Conservation (phyloP, 2,329 filamentous ascomycete genomes). For the Aspergillus udagawae region DNA sequence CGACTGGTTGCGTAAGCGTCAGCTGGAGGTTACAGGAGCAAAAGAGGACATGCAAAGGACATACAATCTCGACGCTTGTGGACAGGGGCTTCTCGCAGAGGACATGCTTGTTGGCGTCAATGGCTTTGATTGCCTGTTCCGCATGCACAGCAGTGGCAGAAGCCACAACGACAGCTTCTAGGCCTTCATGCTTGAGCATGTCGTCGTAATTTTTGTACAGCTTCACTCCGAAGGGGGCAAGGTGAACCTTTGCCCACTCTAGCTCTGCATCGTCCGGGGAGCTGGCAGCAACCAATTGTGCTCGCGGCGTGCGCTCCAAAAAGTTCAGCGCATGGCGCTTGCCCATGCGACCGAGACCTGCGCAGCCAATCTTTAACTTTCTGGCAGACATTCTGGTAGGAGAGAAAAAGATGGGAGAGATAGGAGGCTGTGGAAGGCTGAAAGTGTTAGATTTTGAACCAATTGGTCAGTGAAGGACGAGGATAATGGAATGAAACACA, state of each 20-base stretch:
- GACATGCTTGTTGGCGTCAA: constrained; percentile 52
- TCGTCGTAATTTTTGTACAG: constrained; percentile 54
- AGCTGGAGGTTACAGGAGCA: not conserved
- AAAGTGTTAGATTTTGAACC: not conserved
- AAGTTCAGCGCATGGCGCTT: constrained; percentile 50
- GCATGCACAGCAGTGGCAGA: constrained; percentile 55
- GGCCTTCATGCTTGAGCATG: constrained; percentile 53
- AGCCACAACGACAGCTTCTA: constrained; percentile 54
- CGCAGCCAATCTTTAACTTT: constrained; percentile 45
- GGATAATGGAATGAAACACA: not conserved
- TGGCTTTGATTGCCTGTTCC: constrained; percentile 55
- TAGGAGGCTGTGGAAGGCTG: not conserved
- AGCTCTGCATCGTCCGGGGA: constrained; percentile 45
- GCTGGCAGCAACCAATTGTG: constrained; percentile 48
- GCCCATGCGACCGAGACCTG: constrained; percentile 50
- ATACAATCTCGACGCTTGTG: constrained; percentile 57
- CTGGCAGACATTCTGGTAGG: constrained; percentile 19
- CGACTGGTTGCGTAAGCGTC: constrained; percentile 39
- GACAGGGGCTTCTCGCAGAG: constrained; percentile 54
- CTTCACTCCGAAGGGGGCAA: constrained; percentile 50
- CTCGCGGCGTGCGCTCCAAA: constrained; percentile 45
- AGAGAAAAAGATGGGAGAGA: not conserved
- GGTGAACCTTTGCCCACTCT: constrained; percentile 49
- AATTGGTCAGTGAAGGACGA: not conserved
- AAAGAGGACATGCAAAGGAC: constrained; percentile 13